These are phyloP conservation scores for Fomitopsis serialis DNA, from an alignment of 768 basidiomycete genomes.

Conservation along the genomic window DNA sequence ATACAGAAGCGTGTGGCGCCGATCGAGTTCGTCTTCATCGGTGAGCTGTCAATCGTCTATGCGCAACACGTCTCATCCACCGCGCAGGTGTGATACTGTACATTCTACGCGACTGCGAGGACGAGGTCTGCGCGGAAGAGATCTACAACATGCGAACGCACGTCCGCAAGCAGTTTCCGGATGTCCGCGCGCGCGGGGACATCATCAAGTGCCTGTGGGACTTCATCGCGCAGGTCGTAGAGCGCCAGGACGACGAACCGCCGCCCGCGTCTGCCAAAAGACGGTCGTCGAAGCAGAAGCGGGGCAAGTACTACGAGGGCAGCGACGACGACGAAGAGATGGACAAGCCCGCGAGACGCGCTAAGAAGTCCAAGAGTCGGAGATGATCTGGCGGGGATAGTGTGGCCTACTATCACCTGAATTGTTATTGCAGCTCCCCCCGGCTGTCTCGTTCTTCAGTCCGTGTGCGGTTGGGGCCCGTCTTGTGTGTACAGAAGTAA, in stretches of 20 bases:
- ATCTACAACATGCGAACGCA: constrained; percentile 51
- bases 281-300: constrained; percentile 24
- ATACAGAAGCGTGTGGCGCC: constrained; percentile 63
- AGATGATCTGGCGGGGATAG: too few species aligned
- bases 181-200: constrained; percentile 57
- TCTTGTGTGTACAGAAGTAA: too few species aligned
- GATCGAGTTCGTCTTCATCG: constrained; percentile 77
- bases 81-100: constrained; percentile 60
- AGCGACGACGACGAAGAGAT: constrained; percentile 29
- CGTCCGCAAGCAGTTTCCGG: constrained; percentile 51
- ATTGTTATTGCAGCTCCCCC: too few species aligned
- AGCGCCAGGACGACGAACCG: constrained; percentile 14
- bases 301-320: constrained; percentile 7
- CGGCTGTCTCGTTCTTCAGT: too few species aligned
- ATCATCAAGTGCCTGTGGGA: constrained; percentile 57
- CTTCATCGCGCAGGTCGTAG: constrained; percentile 38
- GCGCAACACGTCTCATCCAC: background rate
- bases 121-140: constrained; percentile 46
- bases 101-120: constrained; percentile 39
- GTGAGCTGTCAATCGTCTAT: constrained; percentile 34
- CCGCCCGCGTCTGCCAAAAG: background rate
- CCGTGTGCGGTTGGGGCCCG: too few species aligned
- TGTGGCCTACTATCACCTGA: too few species aligned
- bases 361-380: background rate
- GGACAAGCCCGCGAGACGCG: constrained; percentile 1